Base-by-base conservation (phyloP, 768 basidiomycete species). In the Melanogaster broomeanus region DNA sequence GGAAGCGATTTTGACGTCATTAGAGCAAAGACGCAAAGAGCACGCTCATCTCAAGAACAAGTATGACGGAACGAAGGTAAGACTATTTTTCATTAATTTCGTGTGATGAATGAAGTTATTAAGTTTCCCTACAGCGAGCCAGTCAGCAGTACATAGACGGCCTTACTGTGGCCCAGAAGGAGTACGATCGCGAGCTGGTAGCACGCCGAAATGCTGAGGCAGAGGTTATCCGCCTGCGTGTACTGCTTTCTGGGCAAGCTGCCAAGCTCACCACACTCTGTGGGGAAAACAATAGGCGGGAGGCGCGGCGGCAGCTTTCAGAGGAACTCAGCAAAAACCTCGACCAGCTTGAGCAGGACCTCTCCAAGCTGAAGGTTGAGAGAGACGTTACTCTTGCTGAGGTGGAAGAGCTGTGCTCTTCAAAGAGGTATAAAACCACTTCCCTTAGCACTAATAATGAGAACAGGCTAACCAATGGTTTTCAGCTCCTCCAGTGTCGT, bases 91-190 rank as follows among this genome's bases (percentile, higher is more conserved):
- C 53, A 40, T 18, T 33, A 35, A 44, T 6, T 48, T 45, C 25
- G 27, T 31, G 13, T 35, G 33, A 38, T n/a, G 10, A 22, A 27
- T 40, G 22, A 51, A 6, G 43, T 39, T 40, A 38, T 46, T 48
- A 34, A 45, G 56, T 47, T 42, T 46, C 16, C 33, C 41, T 28
- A 30, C 64, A 99, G 96, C 78, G 96, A 44, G 85, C 90, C 42
- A 97, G 93, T 64, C 88, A 90, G 57, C 90, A 93, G 57, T 95
- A 90, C 55, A 90, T 94, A 49, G 89, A 94, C 55, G 97, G 97
- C 37, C 75, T 99, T 37, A 87, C 86, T 1, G 93, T 95, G 22
- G 94, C 96, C 2, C 90, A 94, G 60, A 87, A 88, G 38, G 97
- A 98, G 65, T 98, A 96, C 65, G 95, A 98, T 64, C 83, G 83